A percentile compares a stretch with the other conserved stretches of the same genome.
These are phyloP conservation scores for Osmanthus fragrans DNA, from an alignment of 257 asterid genomes.

Conservation along the genomic window DNA sequence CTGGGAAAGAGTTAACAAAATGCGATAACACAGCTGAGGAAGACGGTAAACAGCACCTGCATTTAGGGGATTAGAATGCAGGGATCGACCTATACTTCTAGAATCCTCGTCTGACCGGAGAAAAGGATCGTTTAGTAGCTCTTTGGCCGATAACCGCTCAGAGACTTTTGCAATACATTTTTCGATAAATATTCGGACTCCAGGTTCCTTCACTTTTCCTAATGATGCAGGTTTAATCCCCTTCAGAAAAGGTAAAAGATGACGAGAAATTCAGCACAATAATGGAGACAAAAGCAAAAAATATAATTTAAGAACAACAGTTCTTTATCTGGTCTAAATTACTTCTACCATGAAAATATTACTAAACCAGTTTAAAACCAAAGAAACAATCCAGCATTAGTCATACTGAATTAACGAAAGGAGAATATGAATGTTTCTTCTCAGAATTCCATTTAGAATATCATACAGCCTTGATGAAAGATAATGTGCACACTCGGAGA, in stretches of 20 bases:
- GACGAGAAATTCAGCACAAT: neutral
- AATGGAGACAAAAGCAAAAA: neutral
- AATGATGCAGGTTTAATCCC: slow-evolving; percentile 98
- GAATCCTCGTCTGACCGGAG: slow-evolving; percentile 67
- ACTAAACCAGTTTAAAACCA: neutral
- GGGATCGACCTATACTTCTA: slow-evolving; percentile 45
- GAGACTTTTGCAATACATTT: slow-evolving; percentile 83
- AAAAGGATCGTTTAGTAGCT: slow-evolving; percentile 79
- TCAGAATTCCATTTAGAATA: neutral
- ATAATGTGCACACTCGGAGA: neutral
- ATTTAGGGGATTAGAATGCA: slow-evolving; percentile 38
- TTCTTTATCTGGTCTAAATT: neutral
- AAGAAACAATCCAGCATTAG: neutral
- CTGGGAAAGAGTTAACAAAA: slow-evolving; percentile 5
- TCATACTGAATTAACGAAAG: neutral
- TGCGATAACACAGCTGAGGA: slow-evolving; percentile 1
- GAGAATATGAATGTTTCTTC: neutral
- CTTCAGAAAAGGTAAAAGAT: slow-evolving; percentile 33
- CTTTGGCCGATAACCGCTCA: slow-evolving; percentile 81
- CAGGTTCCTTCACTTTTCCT: slow-evolving; percentile 77
- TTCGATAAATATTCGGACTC: slow-evolving; percentile 70
- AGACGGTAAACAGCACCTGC: slow-evolving; percentile 36
- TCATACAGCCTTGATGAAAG: neutral
- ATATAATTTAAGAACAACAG: neutral
- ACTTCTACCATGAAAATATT: neutral